These are phyloP conservation scores for Scutellaria galericulata DNA, from an alignment of 257 asterid genomes.

Conservation along the genomic window DNA sequence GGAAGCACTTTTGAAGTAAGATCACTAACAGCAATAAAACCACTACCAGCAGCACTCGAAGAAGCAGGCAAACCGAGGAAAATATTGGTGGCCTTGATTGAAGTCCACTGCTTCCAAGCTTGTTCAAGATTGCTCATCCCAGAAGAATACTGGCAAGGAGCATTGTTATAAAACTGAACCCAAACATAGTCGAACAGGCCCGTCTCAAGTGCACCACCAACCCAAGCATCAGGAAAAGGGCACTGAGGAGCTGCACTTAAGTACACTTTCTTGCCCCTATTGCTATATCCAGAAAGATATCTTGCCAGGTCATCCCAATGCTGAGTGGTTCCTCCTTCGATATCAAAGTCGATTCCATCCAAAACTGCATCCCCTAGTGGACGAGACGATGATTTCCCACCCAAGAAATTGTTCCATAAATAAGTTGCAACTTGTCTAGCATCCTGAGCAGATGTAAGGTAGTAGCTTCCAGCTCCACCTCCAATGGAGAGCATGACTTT, in stretches of 20 bases:
- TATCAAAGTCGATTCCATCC: conserved; percentile 50
- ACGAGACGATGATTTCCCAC: conserved; percentile 20
- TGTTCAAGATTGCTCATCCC: conserved; percentile 2
- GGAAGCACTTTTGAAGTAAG: conserved; percentile 21
- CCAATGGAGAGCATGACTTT: conserved; percentile 46
- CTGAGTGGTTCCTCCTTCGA: conserved; percentile 46
- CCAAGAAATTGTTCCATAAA: conserved; percentile 31
- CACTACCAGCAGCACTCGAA: background rate
- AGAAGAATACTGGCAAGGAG: conserved; percentile 32
- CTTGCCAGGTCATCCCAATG: conserved; percentile 47
- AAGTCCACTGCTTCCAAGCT: conserved; percentile 27
- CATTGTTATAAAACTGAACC: conserved; percentile 33
- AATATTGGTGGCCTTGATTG: conserved; percentile 9
- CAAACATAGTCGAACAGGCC: conserved; percentile 48
- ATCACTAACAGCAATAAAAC: conserved; percentile 17
- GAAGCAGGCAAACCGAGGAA: conserved; percentile 26
- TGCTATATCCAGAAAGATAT: conserved; percentile 40
- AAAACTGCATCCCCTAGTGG: conserved; percentile 43
- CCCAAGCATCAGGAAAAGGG: conserved; percentile 52
- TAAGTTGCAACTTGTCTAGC: conserved; percentile 35
- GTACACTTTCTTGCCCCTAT: conserved; percentile 48
- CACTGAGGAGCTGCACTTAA: conserved; percentile 60
- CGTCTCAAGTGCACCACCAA: conserved; percentile 45
- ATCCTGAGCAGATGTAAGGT: conserved; percentile 34
- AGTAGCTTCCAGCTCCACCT: conserved; percentile 45